phyloP scores from a whole-genome alignment of 2,329 filamentous ascomycete genomes.

The Blumeriella jaapii region DNA sequence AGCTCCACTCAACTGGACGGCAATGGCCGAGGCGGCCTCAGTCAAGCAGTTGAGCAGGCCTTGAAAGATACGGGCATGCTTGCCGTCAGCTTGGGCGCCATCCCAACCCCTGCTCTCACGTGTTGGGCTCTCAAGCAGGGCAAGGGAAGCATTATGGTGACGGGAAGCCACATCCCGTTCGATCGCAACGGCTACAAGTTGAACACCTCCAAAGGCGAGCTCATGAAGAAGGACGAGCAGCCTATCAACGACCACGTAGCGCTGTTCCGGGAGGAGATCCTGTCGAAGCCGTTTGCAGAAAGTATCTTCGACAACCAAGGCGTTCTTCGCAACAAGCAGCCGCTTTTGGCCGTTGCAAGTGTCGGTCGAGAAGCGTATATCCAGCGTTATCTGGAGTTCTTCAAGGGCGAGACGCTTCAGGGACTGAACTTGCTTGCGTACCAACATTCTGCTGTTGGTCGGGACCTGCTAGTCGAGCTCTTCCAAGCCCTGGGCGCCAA shows the following conservation, averaged over 20 bases:
- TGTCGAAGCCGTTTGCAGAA: slow-evolving; percentile 21
- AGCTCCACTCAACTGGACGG: slow-evolving; percentile 26
- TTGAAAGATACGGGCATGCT: slow-evolving; percentile 24
- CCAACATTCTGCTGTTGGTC: slow-evolving; percentile 28
- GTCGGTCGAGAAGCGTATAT: slow-evolving; percentile 23
- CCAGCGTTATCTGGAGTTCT: slow-evolving; percentile 26
- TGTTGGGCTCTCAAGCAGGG: slow-evolving; percentile 23
- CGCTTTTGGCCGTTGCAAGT: slow-evolving; percentile 11
- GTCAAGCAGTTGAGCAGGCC: slow-evolving; percentile 26
- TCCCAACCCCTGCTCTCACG: slow-evolving; percentile 27
- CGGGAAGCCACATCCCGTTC: slow-evolving; percentile 28
- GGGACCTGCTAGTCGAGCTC: slow-evolving; percentile 26
- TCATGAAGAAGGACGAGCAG: slow-evolving; percentile 27
- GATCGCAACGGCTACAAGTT: slow-evolving; percentile 29
- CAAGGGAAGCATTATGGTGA: slow-evolving; percentile 29
- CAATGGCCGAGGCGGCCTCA: slow-evolving; percentile 24
- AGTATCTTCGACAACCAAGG: slow-evolving; percentile 25
- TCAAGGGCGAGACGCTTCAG: slow-evolving; percentile 22
- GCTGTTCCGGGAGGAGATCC: slow-evolving; percentile 19
- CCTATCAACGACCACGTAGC: slow-evolving; percentile 26
- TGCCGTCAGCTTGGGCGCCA: slow-evolving; percentile 26
- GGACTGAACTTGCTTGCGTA: slow-evolving; percentile 26
- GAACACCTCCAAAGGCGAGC: slow-evolving; percentile 27
- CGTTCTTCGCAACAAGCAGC: slow-evolving; percentile 18
- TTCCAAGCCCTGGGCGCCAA: slow-evolving; percentile 25